Evolutionary conservation across 495 filamentous ascomycete genomes (phyloP).

Genomic region (Annulohypoxylon bovei): DNA sequence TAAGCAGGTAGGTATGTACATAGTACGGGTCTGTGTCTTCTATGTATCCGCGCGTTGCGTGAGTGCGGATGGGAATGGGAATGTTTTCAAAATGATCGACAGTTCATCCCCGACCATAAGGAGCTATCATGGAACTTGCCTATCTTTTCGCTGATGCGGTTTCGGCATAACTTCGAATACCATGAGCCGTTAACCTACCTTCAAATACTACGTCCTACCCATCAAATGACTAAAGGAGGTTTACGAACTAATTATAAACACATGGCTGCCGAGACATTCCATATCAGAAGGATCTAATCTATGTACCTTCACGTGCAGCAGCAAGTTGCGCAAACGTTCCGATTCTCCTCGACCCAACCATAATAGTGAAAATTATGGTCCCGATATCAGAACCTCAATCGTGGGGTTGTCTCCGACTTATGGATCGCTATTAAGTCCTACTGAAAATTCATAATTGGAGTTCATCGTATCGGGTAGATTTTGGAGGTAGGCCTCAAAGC

Average conservation of each 20-base stretch:
- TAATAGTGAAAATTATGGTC: neutral
- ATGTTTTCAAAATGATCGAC: neutral
- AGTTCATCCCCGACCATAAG: neutral
- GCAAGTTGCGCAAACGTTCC: constrained; percentile 10
- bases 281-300: constrained; percentile 33
- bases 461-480: neutral
- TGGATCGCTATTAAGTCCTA: constrained; percentile 5
- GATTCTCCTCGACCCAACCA: constrained; percentile 24
- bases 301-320: constrained; percentile 18
- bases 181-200: neutral
- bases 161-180: constrained; percentile 29
- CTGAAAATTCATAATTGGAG: neutral
- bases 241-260: constrained; percentile 33
- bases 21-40: neutral
- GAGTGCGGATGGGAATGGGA: neutral
- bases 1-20: no score
- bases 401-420: constrained; percentile 21
- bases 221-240: neutral
- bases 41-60: neutral
- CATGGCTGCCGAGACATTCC: neutral
- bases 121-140: neutral
- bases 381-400: constrained; percentile 22
- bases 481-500: constrained; percentile 1
- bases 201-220: constrained; percentile 26
- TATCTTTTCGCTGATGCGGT: neutral